Percentiles rank a stretch among this genome's conserved stretches.
phyloP scores from a whole-genome alignment of 768 basidiomycete genomes.

The Hygrocybe coccinea region DNA sequence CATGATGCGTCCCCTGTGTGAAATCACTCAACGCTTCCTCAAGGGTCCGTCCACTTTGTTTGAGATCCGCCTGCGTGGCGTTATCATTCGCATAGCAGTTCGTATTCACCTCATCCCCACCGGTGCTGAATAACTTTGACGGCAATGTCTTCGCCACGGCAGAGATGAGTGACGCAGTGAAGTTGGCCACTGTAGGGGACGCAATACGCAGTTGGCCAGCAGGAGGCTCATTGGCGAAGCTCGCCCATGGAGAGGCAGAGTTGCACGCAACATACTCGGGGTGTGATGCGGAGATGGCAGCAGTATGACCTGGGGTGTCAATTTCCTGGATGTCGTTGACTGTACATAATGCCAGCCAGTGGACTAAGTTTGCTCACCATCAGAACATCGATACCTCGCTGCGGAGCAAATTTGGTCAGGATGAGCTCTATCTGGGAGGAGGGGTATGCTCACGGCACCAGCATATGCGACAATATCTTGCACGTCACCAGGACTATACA shows the following conservation, averaged over 20 bases:
- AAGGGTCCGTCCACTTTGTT: slow-evolving; percentile 47
- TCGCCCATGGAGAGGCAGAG: slow-evolving; percentile 50
- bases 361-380: slow-evolving; percentile 24
- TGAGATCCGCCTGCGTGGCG: slow-evolving; percentile 52
- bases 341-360: slow-evolving; percentile 33
- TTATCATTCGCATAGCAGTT: slow-evolving; percentile 61
- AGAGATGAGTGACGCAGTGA: slow-evolving; percentile 50
- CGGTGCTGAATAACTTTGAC: slow-evolving; percentile 66
- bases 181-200: slow-evolving; percentile 52
- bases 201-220: slow-evolving; percentile 79
- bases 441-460: slow-evolving; percentile 47
- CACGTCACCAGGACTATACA: slow-evolving; percentile 56
- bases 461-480: slow-evolving; percentile 62
- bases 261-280: slow-evolving; percentile 74
- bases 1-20: slow-evolving; percentile 52
- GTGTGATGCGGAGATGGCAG: slow-evolving; percentile 54
- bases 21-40: slow-evolving; percentile 62
- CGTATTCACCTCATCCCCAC: slow-evolving; percentile 76
- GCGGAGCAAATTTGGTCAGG: neutral
- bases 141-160: slow-evolving; percentile 51
- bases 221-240: slow-evolving; percentile 70
- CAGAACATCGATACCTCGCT: slow-evolving; percentile 41
- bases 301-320: slow-evolving; percentile 81
- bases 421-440: neutral
- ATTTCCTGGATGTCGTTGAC: slow-evolving; percentile 50